Base-by-base conservation (phyloP, 345 rosid genomes). In the Brassica incana region DNA sequence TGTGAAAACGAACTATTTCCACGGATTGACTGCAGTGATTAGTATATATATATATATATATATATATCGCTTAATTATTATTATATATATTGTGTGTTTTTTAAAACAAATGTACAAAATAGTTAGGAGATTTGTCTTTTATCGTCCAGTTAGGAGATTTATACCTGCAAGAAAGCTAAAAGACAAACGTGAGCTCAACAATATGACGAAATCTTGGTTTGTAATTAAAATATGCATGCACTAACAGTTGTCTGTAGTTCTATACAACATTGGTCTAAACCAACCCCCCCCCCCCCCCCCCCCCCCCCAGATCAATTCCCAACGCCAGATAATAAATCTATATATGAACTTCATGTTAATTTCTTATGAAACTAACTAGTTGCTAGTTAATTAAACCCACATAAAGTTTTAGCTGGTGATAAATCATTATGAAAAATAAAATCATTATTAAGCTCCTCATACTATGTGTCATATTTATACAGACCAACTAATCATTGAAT, bases 101-200 rank as follows among this genome's bases (percentile, higher is more conserved):
- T 45, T 12, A 45, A 25, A 30, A 14, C 10, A 6, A n/a, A 1
- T 25, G 5, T 10, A 60, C 16, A 14, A 20, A 60, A 35, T 8
- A 43, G 12, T 27, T 15, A 8, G 69, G 40, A 73, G 40, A 73
- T 25, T 8, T 73, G n/a, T 73, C n/a, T 45, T 72, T 38, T 23
- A 38, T 73, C 18, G 1, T 35, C 77, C 82, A 80, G 79, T 80
- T 75, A 38, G 30, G 79, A 69, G 45, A 70, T 30, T 14, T 64
- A 20, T 10, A 56, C 5, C 72, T 30, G 45, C 69, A 80, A 80
- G 80, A 80, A 80, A 80, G 32, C 63, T 70, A 38, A 58, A 20
- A 69, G 8, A 56, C 59, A 81, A 81, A 81, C 81, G 84, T 81
- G 84, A 67, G 66, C 50, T 77, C 84, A 72, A 81, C 83, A 76